These are phyloP conservation scores for Schizochytrium sp. DNA, from an alignment of 108 stramenopile species.

Conservation along the genomic window DNA sequence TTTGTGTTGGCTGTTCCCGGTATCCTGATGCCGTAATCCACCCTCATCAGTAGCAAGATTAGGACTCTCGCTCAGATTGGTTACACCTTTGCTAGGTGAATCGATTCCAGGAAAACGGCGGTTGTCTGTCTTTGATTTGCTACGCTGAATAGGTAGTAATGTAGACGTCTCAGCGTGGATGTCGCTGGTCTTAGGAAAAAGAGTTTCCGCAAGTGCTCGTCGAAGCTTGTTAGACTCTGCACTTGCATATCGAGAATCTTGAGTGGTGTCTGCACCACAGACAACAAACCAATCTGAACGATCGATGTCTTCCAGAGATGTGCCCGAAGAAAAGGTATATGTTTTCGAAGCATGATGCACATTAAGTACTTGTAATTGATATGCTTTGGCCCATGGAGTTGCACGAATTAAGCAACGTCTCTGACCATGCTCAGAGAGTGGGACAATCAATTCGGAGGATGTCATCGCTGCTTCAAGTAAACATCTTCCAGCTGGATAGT, in stretches of 20 bases:
- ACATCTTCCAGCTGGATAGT: not conserved
- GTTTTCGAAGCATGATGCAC: not conserved
- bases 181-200: not conserved
- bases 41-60: no score
- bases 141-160: no score
- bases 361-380: not conserved
- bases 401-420: not conserved
- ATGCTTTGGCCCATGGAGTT: conserved; percentile 28
- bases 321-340: not conserved
- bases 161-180: no score
- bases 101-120: no score
- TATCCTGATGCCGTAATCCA: no score
- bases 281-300: not conserved
- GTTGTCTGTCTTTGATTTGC: no score
- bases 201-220: not conserved
- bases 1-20: no score
- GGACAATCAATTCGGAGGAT: not conserved
- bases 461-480: not conserved
- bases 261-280: not conserved
- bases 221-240: not conserved
- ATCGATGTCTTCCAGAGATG: not conserved
- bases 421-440: not conserved
- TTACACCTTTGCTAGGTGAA: no score
- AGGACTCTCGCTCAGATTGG: no score
- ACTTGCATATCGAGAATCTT: not conserved